Percentiles rank a stretch among this genome's conserved stretches.
These are phyloP conservation scores for Chlorociboria aeruginascens DNA, from an alignment of 495 filamentous ascomycete genomes.

Conservation along the genomic window DNA sequence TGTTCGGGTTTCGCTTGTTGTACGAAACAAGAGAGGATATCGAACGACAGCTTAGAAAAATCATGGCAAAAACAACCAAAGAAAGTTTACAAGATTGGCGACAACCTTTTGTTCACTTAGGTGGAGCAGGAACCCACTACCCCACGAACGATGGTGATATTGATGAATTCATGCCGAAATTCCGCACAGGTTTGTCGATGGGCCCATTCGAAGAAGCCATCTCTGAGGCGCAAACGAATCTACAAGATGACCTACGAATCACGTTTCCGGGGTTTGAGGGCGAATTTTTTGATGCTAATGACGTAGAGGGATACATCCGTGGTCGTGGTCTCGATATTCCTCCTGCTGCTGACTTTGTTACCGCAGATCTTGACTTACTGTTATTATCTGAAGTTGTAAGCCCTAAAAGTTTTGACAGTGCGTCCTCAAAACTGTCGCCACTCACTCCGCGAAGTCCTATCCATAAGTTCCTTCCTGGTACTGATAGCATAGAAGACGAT, in stretches of 20 bases:
- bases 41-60: slow-evolving; percentile 24
- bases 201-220: slow-evolving; percentile 26
- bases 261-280: slow-evolving; percentile 42
- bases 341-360: slow-evolving; percentile 37
- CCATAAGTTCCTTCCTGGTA: neutral
- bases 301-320: slow-evolving; percentile 58
- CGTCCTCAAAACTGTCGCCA: slow-evolving; percentile 5
- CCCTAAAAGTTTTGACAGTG: slow-evolving; percentile 1
- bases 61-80: slow-evolving; percentile 24
- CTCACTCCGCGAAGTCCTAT: slow-evolving; percentile 13
- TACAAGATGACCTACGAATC: slow-evolving; percentile 29
- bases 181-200: slow-evolving; percentile 26
- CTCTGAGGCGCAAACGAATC: slow-evolving; percentile 11
- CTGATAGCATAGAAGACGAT: neutral
- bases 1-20: slow-evolving; percentile 57
- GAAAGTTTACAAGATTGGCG: slow-evolving; percentile 46
- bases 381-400: slow-evolving; percentile 19
- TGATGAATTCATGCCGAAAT: slow-evolving; percentile 21
- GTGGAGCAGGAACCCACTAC: slow-evolving; percentile 58
- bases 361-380: slow-evolving; percentile 31
- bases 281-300: slow-evolving; percentile 62
- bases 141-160: slow-evolving; percentile 25
- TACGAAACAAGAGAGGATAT: slow-evolving; percentile 32
- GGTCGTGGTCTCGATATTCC: slow-evolving; percentile 46
- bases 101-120: slow-evolving; percentile 53